These are phyloP conservation scores for Irpex rosettiformis DNA, from an alignment of 1,284 basidiomycete species.

Conservation along the genomic window DNA sequence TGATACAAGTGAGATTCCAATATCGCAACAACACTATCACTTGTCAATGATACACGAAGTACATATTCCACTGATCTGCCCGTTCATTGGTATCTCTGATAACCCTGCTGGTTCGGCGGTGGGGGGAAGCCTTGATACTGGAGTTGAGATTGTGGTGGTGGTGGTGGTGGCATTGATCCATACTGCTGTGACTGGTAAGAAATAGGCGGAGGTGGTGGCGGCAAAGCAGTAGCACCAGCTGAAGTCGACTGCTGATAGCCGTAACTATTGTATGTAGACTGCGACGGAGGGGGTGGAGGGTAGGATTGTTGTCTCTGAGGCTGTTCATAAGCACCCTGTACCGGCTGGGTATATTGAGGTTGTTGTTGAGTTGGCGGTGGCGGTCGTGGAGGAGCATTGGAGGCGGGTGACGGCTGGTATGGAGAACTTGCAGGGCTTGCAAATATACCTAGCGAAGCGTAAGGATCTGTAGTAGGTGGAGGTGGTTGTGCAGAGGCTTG, in stretches of 20 bases:
- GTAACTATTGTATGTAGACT: conserved; percentile 23
- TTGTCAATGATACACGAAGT: neutral
- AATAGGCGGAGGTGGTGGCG: conserved; percentile 33
- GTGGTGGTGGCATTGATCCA: conserved; percentile 18
- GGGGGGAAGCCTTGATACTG: conserved; percentile 27
- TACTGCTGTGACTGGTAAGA: conserved; percentile 27
- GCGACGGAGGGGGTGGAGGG: conserved; percentile 30
- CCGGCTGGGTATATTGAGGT: conserved; percentile 20
- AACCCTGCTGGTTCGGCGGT: conserved; percentile 23
- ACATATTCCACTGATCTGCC: neutral
- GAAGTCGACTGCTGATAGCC: conserved; percentile 20
- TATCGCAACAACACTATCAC: neutral
- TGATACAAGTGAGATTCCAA: no score
- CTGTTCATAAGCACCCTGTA: conserved; percentile 15
- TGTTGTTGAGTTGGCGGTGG: conserved; percentile 31
- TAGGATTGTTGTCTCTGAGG: conserved; percentile 28
- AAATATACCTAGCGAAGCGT: conserved; percentile 48
- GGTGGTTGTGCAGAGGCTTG: conserved; percentile 26
- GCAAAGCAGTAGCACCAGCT: conserved; percentile 19
- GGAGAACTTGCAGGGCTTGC: conserved; percentile 22
- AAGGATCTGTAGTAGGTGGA: conserved; percentile 43
- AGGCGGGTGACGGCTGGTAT: conserved; percentile 15
- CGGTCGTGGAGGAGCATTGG: conserved; percentile 22
- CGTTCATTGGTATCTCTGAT: conserved; percentile 1
- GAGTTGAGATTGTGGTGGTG: conserved; percentile 24